phyloP scores from a whole-genome alignment of 148 eudicot species.

The Chenopodium quinoa region DNA sequence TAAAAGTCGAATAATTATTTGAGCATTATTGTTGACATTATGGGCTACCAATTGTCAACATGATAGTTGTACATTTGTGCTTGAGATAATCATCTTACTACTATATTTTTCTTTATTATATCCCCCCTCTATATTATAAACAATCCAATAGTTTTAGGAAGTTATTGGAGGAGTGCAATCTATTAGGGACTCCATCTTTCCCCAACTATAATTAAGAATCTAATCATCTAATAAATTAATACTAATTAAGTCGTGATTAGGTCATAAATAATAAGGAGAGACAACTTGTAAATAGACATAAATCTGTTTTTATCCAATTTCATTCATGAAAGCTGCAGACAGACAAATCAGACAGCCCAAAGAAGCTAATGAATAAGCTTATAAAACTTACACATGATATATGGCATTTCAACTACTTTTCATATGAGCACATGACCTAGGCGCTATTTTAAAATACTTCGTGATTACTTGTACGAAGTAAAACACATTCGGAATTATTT shows the following conservation, averaged over 20 bases:
- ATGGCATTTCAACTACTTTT: background rate
- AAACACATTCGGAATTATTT: no score
- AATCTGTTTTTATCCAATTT: background rate
- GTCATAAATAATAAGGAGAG: background rate
- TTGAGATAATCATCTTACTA: background rate
- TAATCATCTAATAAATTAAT: background rate
- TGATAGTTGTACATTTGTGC: background rate
- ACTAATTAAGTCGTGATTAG: background rate
- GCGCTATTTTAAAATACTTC: no score
- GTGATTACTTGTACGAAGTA: no score
- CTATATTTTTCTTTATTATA: background rate
- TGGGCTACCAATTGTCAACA: background rate
- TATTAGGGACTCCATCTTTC: background rate
- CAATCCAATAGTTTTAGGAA: background rate
- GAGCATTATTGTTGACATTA: background rate
- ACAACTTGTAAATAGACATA: background rate
- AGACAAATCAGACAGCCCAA: background rate
- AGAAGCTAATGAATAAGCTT: background rate
- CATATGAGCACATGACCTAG: background rate
- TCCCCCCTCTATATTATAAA: no score
- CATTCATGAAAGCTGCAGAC: background rate
- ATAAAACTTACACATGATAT: background rate
- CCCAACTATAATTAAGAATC: background rate
- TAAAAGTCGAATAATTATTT: no score
- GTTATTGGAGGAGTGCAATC: background rate